Evolutionary conservation across 139 green algal species (phyloP).

Genomic region (Tetraselmis chui): DNA sequence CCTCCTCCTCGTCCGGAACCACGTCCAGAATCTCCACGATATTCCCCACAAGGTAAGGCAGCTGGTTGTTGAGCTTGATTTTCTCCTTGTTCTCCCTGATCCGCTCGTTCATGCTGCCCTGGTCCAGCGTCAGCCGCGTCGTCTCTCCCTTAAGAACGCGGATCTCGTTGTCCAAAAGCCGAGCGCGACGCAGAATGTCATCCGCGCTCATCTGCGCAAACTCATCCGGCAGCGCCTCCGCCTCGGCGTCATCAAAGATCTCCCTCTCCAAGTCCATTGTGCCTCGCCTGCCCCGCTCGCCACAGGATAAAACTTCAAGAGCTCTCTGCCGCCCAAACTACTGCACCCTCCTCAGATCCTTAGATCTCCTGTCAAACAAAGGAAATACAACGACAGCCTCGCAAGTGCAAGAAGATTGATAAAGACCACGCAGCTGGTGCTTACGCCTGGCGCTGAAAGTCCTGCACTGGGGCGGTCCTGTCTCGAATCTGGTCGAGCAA

Average conservation of each 20-base stretch:
- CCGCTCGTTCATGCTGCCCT: constrained; percentile 57
- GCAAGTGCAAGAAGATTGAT: too few relatives aligned
- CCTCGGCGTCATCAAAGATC: constrained; percentile 21
- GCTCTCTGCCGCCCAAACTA: too few relatives aligned
- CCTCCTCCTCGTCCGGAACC: constrained; percentile 82
- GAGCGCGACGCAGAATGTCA: constrained; percentile 67
- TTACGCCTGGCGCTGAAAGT: too few relatives aligned
- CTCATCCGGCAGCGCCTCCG: constrained; percentile 77
- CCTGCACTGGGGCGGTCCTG: too few relatives aligned
- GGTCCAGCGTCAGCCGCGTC: constrained; percentile 78
- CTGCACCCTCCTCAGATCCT: too few relatives aligned
- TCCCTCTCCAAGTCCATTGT: constrained; percentile 26
- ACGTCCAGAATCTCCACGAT: constrained; percentile 96
- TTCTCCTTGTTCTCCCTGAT: constrained; percentile 96
- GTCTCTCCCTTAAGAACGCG: constrained; percentile 91
- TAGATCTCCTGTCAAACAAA: too few relatives aligned
- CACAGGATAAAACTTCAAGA: too few relatives aligned
- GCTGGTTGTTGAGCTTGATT: constrained; percentile 99
- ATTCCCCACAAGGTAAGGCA: constrained; percentile 97
- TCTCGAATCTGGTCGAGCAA: too few relatives aligned
- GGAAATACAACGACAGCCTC: too few relatives aligned
- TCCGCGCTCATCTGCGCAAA: constrained; percentile 82
- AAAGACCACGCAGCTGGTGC: too few relatives aligned
- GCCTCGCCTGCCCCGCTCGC: too few relatives aligned
- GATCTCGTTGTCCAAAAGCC: constrained; percentile 96